Base-by-base conservation (phyloP, 768 basidiomycete species). In the Calocybe indica region DNA sequence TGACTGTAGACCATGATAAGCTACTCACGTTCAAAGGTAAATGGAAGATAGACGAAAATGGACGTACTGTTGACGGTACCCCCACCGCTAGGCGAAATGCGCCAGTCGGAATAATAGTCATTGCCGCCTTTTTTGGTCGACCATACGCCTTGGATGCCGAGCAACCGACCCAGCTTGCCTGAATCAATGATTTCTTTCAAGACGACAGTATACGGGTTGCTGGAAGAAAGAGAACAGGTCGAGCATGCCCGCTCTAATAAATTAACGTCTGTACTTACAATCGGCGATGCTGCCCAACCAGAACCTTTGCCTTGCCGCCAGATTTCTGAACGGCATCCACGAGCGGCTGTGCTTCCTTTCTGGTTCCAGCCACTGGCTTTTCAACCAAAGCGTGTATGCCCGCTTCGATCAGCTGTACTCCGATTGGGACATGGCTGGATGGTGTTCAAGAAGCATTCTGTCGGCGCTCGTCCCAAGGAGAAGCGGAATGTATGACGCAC, bases 271-370 rank as follows among this genome's bases (percentile, higher is more conserved):
- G n/a, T 40, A n/a, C 40, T 22, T 40, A 40, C 40, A 46, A 51
- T 28, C 49, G 43, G 6, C 49, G 49, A 11, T 51, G 49, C 12
- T 51, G 49, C 9, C 45, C 49, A 31, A 47, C 45, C 5, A 51
- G 37, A 1, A 51, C 11, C 12, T 47, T 39, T 4, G 14, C 40
- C 14, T 15, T 7, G 14, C 40, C 40, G 11, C 14, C 37, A 2
- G 14, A 10, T 15, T 10, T 43, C 28, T 15, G 41, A 40, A 9
- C 42, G 4, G 43, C 48, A 5, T 32, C 35, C 4, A 37, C 34
- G 9, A 49, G 36, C 8, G 37, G n/a, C 10, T 30, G 11, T 36
- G 22, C 40, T 11, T 28, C 40, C 6, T 32, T 32, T 11, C 3
- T 43, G 15, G 34, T 35, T 7, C 30, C 32, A 6, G 48, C 31